A percentile compares a stretch with the other conserved stretches of the same genome.
Conservation (phyloP, 2,329 filamentous ascomycete genomes). For the Graphilbum sp. region DNA sequence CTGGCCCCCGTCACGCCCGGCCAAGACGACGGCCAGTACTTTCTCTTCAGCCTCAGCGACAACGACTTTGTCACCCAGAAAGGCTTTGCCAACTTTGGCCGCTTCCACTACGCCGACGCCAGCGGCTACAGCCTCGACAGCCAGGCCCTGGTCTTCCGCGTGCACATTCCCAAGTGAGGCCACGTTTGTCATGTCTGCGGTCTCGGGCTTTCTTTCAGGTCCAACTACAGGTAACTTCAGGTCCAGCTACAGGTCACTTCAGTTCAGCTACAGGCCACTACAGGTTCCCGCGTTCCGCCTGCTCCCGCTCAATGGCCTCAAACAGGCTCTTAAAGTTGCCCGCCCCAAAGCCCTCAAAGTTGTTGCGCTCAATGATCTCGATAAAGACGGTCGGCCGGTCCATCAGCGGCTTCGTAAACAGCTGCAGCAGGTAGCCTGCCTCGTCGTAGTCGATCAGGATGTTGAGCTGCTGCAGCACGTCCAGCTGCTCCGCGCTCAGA, state of each 20-base stretch:
- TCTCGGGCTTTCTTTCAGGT: too few relatives aligned
- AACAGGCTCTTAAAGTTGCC: conserved; percentile 94
- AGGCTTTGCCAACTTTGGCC: conserved; percentile 41
- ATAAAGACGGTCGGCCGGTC: conserved; percentile 91
- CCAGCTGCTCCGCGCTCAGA: conserved; percentile 59
- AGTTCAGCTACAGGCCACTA: too few relatives aligned
- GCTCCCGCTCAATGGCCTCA: conserved; percentile 88
- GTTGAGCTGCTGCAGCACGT: conserved; percentile 57
- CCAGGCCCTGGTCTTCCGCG: conserved; percentile 46
- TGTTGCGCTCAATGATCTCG: conserved; percentile 86
- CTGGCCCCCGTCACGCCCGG: conserved; percentile 35
- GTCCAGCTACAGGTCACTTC: too few relatives aligned
- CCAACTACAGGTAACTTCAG: too few relatives aligned
- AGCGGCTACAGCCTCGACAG: conserved; percentile 41
- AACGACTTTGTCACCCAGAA: conserved; percentile 65
- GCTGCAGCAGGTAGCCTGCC: conserved; percentile 62
- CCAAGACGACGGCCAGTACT: conserved; percentile 38
- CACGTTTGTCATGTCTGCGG: not conserved
- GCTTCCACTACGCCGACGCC: conserved; percentile 36
- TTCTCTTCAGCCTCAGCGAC: conserved; percentile 50
- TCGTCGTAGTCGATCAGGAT: conserved; percentile 95
- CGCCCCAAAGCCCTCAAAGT: conserved; percentile 83
- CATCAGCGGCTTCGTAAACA: conserved; percentile 79
- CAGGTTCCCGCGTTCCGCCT: conserved; percentile 72
- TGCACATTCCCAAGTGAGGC: conserved; percentile 14